These are phyloP conservation scores for Leccinum disarticulatum DNA, from an alignment of 768 basidiomycete genomes.

Conservation along the genomic window DNA sequence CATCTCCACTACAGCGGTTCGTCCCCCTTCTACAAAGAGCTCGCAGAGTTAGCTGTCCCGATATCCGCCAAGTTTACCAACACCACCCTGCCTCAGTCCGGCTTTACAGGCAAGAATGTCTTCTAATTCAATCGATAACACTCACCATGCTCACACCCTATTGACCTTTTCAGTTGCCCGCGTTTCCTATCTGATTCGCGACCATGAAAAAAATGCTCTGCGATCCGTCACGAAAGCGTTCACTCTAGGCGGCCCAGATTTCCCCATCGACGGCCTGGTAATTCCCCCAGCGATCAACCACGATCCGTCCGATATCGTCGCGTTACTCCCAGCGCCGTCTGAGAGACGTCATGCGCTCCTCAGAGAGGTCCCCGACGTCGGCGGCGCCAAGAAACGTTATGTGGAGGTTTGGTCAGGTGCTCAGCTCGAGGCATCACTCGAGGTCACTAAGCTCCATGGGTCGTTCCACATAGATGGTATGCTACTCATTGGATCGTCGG, in stretches of 20 bases:
- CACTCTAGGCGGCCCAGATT: constrained; percentile 23
- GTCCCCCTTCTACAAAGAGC: neutral
- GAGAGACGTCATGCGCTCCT: constrained; percentile 46
- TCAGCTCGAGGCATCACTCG: constrained; percentile 44
- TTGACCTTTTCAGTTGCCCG: constrained; percentile 36
- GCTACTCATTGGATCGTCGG: neutral
- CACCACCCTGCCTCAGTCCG: constrained; percentile 5
- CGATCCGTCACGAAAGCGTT: constrained; percentile 43
- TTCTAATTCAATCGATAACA: neutral
- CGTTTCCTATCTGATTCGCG: constrained; percentile 45
- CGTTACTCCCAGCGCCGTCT: constrained; percentile 43
- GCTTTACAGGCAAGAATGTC: constrained; percentile 12
- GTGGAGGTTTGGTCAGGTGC: constrained; percentile 55
- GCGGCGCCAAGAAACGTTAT: constrained; percentile 41
- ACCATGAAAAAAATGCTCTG: constrained; percentile 52
- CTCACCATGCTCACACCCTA: neutral
- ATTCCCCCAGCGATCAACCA: constrained; percentile 16
- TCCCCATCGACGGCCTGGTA: constrained; percentile 7
- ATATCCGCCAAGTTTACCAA: constrained; percentile 36
- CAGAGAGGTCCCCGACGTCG: constrained; percentile 33
- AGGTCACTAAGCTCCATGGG: constrained; percentile 59
- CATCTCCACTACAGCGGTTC: neutral
- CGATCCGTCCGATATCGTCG: constrained; percentile 38
- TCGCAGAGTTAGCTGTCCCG: constrained; percentile 39
- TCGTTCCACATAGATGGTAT: constrained; percentile 64